Evolutionary conservation across 2,329 filamentous ascomycete genomes (phyloP).

Genomic region (Alternaria panax): DNA sequence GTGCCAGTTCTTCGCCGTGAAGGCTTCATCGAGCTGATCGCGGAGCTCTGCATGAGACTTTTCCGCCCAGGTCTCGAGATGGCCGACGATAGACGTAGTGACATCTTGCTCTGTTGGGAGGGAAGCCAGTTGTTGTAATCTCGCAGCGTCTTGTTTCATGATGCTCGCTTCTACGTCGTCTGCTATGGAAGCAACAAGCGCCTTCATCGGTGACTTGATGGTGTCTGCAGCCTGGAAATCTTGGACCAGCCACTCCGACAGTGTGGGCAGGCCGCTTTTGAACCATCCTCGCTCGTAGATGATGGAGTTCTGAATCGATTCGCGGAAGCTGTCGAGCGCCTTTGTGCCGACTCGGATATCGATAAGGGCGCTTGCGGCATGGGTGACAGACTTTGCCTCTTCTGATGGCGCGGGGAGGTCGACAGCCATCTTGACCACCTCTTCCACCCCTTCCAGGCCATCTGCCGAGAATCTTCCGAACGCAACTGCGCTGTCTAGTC

Average conservation of each 20-base stretch:
- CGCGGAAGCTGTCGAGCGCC: conserved; percentile 72
- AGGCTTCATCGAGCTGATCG: conserved; percentile 77
- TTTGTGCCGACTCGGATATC: conserved; percentile 69
- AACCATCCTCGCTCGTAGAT: conserved; percentile 79
- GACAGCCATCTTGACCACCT: conserved; percentile 64
- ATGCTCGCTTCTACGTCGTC: conserved; percentile 62
- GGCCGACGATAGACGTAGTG: conserved; percentile 61
- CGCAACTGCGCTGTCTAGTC: conserved; percentile 71
- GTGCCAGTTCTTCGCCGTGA: conserved; percentile 77
- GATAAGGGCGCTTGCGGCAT: conserved; percentile 54
- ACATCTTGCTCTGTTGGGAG: conserved; percentile 54
- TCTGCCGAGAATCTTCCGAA: conserved; percentile 53
- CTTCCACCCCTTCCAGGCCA: conserved; percentile 48
- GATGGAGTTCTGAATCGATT: conserved; percentile 72
- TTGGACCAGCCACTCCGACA: conserved; percentile 69
- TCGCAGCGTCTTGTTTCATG: conserved; percentile 56
- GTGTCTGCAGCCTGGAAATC: conserved; percentile 45
- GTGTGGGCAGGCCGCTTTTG: conserved; percentile 70
- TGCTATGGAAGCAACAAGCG: conserved; percentile 72
- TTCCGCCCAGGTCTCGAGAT: conserved; percentile 77
- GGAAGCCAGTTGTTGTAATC: conserved; percentile 44
- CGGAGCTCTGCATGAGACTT: conserved; percentile 83
- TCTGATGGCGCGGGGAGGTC: conserved; percentile 59
- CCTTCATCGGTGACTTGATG: conserved; percentile 71
- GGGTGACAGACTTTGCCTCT: conserved; percentile 41